Base-by-base conservation (phyloP, 768 basidiomycete species). In the Cyathus striatus region DNA sequence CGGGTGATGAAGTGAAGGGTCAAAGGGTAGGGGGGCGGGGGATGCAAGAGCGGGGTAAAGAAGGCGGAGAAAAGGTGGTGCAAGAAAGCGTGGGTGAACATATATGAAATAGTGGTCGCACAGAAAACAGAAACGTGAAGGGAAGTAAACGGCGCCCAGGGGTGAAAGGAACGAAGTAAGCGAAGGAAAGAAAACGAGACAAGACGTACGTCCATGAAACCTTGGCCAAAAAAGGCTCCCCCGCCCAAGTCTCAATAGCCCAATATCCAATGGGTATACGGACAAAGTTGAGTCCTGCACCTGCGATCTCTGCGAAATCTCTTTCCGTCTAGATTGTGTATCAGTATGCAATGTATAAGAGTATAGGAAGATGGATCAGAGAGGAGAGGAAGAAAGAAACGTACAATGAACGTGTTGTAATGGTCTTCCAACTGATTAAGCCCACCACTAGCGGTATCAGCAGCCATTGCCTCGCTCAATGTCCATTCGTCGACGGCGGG, bases 261-360 rank as follows among this genome's bases (percentile, higher is more conserved):
- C 96, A 98, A 61, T 75, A 98, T 0, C 85, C 79, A 40, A 98
- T 59, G 1, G 95, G 88, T 35, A 98, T 89, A 36, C 94, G 87
- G 46, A 97, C 79, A 55, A 80, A 96, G 63, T 96, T 97, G 46
- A 99, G 79, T 23, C 95, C 95, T 10, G 94, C 95, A 21, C 73
- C 86, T 24, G 95, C 93, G 44, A 98, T 94, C 51, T 86, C 68
- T 12, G 93, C 93, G 57, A 97, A 96, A 60, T 98, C 95, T 57
- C 86, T 64, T 59, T 98, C 95, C 32, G 94, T 98, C 90, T 94
- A 52, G 18, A 40, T 40, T 40, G 30, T 33, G 26, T 6, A 46
- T 26, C 18, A 39, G 34, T 44, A 14, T 48, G 49, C 25, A 23
- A 48, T 3, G 26, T n/a, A 25, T 24, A 23, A 16, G 17, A 6